Evolutionary conservation across 176 grass and related monocot species (phyloP).

Genomic region (Coix lacrymajobi): DNA sequence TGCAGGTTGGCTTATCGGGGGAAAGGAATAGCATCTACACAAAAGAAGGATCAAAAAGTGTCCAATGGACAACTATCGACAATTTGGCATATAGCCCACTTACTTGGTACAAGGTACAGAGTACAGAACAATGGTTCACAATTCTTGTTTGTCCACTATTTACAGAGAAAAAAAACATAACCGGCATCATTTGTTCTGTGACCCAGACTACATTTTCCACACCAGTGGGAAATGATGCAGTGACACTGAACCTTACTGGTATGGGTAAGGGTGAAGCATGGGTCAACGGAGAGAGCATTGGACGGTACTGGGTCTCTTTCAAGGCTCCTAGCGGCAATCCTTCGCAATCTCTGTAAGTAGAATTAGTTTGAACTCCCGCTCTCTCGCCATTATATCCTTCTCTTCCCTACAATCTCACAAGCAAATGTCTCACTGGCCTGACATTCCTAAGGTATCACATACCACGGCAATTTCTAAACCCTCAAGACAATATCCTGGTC

Average conservation of each 20-base stretch:
- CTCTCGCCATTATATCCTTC: background rate
- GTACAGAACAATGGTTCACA: background rate
- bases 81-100: conserved; percentile 42
- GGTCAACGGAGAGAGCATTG: conserved; percentile 89
- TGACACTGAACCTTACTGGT: conserved; percentile 71
- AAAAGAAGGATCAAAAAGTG: conserved; percentile 29
- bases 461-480: conserved; percentile 59
- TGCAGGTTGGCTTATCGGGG: conserved; percentile 70
- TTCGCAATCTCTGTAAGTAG: conserved; percentile 60
- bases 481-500: conserved; percentile 54
- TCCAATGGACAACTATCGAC: conserved; percentile 43
- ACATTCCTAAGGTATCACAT: conserved; percentile 70
- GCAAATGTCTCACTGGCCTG: background rate
- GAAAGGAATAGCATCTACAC: conserved; percentile 53
- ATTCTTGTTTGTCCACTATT: background rate
- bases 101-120: conserved; percentile 78
- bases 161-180: background rate
- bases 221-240: conserved; percentile 50
- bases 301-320: conserved; percentile 80
- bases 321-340: conserved; percentile 59
- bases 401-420: background rate
- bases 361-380: background rate
- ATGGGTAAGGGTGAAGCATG: conserved; percentile 89
- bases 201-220: conserved; percentile 61
- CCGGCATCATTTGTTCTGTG: conserved; percentile 10